Conservation (phyloP, 2,329 filamentous ascomycete species). For the Alternaria arborescens region DNA sequence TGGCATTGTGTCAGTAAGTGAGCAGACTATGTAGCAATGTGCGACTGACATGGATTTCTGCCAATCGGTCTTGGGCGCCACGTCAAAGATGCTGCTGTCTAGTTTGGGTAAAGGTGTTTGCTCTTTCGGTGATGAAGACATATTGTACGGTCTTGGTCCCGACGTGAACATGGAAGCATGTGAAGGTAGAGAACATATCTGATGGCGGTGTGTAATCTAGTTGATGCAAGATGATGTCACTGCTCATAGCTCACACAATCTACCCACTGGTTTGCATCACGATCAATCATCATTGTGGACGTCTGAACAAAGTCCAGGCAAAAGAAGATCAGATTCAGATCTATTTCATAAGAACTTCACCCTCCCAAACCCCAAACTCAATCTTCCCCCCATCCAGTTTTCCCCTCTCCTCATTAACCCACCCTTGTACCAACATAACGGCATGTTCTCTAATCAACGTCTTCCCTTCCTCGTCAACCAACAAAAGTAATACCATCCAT, state of each 20-base stretch:
- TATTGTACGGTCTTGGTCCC: background rate
- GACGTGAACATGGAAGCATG: background rate
- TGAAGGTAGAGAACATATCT: background rate
- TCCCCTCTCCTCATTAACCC: slow-evolving; percentile 4
- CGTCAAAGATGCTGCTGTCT: background rate
- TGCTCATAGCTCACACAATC: background rate
- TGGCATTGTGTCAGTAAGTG: background rate
- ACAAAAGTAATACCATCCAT: slow-evolving; percentile 20
- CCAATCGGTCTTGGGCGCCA: background rate
- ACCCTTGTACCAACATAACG: slow-evolving; percentile 5
- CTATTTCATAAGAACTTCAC: slow-evolving; percentile 7
- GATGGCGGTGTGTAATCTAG: background rate
- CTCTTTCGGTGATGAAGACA: background rate
- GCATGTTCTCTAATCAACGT: slow-evolving; percentile 7
- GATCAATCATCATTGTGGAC: background rate
- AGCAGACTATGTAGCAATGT: too few species aligned
- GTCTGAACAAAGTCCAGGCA: background rate
- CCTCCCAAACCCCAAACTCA: slow-evolving; percentile 7
- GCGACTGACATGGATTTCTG: background rate
- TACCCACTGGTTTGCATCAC: background rate
- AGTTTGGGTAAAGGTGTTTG: background rate
- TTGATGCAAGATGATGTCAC: background rate
- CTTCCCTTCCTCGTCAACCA: slow-evolving; percentile 11
- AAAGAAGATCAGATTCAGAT: background rate
- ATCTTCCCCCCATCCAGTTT: background rate